Evolutionary conservation across 108 stramenopile genomes (phyloP), one percentile per base, ranked within the genome.

Genomic region (Discostella pseudostelligera): DNA sequence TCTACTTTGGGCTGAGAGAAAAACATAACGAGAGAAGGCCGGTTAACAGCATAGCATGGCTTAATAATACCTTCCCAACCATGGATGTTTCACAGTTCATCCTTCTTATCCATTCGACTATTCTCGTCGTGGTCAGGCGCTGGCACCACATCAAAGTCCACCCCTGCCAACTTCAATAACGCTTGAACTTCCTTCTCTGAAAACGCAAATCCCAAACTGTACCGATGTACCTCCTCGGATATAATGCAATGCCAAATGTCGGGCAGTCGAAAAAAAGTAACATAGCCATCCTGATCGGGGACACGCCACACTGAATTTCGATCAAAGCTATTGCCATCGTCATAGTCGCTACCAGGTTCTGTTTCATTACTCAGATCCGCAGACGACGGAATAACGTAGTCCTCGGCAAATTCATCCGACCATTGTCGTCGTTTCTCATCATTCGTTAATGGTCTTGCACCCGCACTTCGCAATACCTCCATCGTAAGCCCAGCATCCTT

Each of bases 151-250:
- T 77, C 76, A 65, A 70, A 77, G 7, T 77, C 59, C 14, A 64
- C 64, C 7, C 57, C 68, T 0, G 76, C 76, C 50, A 65, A 70
- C 21, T 39, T 70, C 46, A 77, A 35, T 42, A 77, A 39, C 9
- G 59, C 69, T 43, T 77, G 76, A 0, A 70, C 76, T 42, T 77
- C 76, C 21, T 48, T 44, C 37, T 77, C 76, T n/a, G 76, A 77
- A 70, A 77, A 77, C 53, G 76, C 76, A 55, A 77, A 77, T 16
- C 76, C 76, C 39, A 77, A 55, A 70, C 76, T 77, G 49, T 70
- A 77, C 43, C 76, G 76, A 66, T 77, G 76, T 22, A 77, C 76
- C 39, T 77, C 69, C 56, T 77, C 76, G 5, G 76, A 77, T 4
- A 77, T 63, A 32, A 77, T 77, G 35, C 76, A 77, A 60, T 77